Evolutionary conservation across 148 eudicot species (phyloP).

Genomic region (Camellia lanceoleosa): DNA sequence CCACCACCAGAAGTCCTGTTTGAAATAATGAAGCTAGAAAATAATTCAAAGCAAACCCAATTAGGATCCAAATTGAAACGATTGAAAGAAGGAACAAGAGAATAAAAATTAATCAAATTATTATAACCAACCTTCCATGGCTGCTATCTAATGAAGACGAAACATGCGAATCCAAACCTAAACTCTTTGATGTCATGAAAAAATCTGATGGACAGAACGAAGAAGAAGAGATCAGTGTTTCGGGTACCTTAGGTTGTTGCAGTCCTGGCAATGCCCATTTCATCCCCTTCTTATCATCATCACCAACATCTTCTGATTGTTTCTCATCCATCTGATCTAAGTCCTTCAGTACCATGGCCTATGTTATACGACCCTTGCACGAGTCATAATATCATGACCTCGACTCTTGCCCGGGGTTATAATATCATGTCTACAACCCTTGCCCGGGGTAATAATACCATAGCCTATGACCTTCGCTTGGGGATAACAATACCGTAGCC

Average conservation of each 20-base stretch:
- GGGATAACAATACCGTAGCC: too few species aligned
- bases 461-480: too few species aligned
- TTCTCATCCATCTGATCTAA: slow-evolving; percentile 33
- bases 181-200: slow-evolving; percentile 66
- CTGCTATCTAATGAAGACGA: slow-evolving; percentile 57
- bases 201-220: slow-evolving; percentile 68
- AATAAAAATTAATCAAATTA: not conserved
- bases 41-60: slow-evolving; percentile 10
- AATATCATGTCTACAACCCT: too few species aligned
- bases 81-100: not conserved
- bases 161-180: slow-evolving; percentile 59
- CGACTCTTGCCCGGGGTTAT: too few species aligned
- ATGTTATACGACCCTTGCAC: too few species aligned
- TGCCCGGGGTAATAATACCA: too few species aligned
- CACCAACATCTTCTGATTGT: slow-evolving; percentile 12
- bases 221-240: slow-evolving; percentile 48
- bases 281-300: slow-evolving; percentile 27
- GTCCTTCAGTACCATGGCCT: slow-evolving; percentile 30
- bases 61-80: slow-evolving; percentile 11
- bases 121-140: slow-evolving; percentile 58
- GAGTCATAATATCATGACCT: too few species aligned
- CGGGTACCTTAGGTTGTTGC: slow-evolving; percentile 27
- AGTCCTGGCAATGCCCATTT: slow-evolving; percentile 74
- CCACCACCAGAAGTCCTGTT: slow-evolving; percentile 60
- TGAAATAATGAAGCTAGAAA: slow-evolving; percentile 39